A percentile compares a stretch with the other conserved stretches of the same genome.
phyloP scores from a whole-genome alignment of 2,329 filamentous ascomycete genomes.

The Ambrosiella beaveri region DNA sequence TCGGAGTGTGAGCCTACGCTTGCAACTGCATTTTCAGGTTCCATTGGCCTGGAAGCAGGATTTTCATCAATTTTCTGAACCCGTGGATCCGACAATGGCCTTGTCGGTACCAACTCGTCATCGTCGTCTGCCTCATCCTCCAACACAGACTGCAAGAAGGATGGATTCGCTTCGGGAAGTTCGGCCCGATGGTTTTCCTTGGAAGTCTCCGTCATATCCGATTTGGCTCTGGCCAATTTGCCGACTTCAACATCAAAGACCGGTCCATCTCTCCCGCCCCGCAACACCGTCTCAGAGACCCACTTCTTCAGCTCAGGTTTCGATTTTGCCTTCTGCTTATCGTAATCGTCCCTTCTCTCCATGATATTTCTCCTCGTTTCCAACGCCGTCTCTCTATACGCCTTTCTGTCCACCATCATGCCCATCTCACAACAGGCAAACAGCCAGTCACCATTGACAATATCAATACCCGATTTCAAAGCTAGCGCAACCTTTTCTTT shows the following conservation, averaged over 20 bases:
- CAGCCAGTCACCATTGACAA: slow-evolving; percentile 71
- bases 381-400: not conserved
- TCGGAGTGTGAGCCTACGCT: too few relatives aligned
- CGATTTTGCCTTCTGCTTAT: not conserved
- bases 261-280: too few relatives aligned
- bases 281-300: not conserved
- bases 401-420: slow-evolving; percentile 18
- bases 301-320: not conserved
- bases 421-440: slow-evolving; percentile 50
- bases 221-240: too few relatives aligned
- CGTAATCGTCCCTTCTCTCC: not conserved
- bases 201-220: not conserved
- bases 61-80: too few relatives aligned
- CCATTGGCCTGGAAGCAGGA: too few relatives aligned
- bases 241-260: too few relatives aligned
- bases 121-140: slow-evolving; percentile 5
- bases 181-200: not conserved
- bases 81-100: not conserved
- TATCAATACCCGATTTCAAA: slow-evolving; percentile 55
- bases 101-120: not conserved
- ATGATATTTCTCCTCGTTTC: not conserved
- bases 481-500: slow-evolving; percentile 68
- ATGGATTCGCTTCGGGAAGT: not conserved
- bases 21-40: too few relatives aligned
- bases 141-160: slow-evolving; percentile 5